Base-by-base conservation (phyloP, 2,329 filamentous ascomycete species). In the Pseudocercospora ulei region DNA sequence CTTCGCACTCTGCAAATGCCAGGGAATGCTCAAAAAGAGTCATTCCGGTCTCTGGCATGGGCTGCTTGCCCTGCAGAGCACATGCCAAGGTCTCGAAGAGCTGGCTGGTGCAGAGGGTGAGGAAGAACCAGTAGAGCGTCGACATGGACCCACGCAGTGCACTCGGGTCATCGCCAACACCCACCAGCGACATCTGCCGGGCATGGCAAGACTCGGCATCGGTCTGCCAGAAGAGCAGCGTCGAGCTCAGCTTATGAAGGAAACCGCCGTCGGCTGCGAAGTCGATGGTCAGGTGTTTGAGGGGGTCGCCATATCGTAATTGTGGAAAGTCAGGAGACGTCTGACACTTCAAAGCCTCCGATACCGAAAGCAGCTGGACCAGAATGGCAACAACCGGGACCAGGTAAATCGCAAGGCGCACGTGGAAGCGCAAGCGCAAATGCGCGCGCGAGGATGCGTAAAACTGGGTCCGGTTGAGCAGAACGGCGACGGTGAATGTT, bases 21-120 rank as follows among this genome's bases (percentile, higher is more conserved):
- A 98, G 69, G 0, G 87, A 95, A 56, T 95, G 87, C 59, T 98
- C 90, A 54, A 96, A 94, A 2, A 95, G 73, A 0, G 87, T 94
- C 83, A 96, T 94, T 11, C 86, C 87, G 1, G 85, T 92, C 63
- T 96, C 90, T 0, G 83, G 80, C 47, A 82, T 75, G 0, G 84
- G 74, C 2, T 76, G 73, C 2, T 82, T 76, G 19, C 88, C 88
- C 59, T 94, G 85, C 4, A 96, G 72, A 6, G 88, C 84, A 59
- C 85, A 93, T 3, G 81, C 80, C 6, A 96, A 65, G 0, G 84
- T 90, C 62, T 96, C 90, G 12, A 94, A 66, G 51, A 96, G 88
- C 57, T 94, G 84, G 51, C 85, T 87, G 1, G 79, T 62, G 47
- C 73, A 76, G 5, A 80, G 55, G 0, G 75, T 78, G 25, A 80